Evolutionary conservation across 2,329 filamentous ascomycete species (phyloP), one percentile per base, ranked within the genome.

Genomic region (Trichoderma sp.): DNA sequence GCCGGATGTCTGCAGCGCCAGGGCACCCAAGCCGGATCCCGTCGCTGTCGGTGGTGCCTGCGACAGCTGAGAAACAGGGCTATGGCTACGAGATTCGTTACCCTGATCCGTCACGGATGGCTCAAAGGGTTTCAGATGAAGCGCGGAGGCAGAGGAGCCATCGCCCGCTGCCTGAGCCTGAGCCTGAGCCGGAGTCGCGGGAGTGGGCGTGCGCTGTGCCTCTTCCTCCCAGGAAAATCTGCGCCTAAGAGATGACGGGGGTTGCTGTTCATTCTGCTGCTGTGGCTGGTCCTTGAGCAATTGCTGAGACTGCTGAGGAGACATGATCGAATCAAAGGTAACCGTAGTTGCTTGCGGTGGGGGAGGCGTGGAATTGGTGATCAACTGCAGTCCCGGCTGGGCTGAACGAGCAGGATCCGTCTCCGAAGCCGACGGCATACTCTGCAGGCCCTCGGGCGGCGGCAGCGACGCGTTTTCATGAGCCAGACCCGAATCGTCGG

Each of bases 151-250:
- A 39, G 63, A 30, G 5, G 55, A 44, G 21, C 41, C 48, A 47
- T 52, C 63, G 17, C 52, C 48, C 12, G 48, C 19, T 28, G 63
- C 55, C 50, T 45, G 48, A 24, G 48, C 55, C 50, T 45, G 48
- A 24, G 48, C 41, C 50, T 62, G 56, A 52, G 19, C 17, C 59
- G 51, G 52, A 12, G 39, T 26, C 12, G 43, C 39, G 10, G 55
- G 48, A 10, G 52, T 51, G 15, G 55, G 48, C 5, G 47, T 51
- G 19, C 48, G 39, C 24, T 28, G 54, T 12, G 41, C 61, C 19
- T 65, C 65, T 30, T 59, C 73, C 64, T 79, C 77, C 77, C 77
- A 79, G 5, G 77, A 79, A 51, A 79, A 79, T 51, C 72, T 72
- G n/a, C 73, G 73, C 10, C 76, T 71, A 7, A 67, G 52, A 19